Evolutionary conservation across 768 basidiomycete genomes (phyloP).

Genomic region (Ephemerocybe angulata): DNA sequence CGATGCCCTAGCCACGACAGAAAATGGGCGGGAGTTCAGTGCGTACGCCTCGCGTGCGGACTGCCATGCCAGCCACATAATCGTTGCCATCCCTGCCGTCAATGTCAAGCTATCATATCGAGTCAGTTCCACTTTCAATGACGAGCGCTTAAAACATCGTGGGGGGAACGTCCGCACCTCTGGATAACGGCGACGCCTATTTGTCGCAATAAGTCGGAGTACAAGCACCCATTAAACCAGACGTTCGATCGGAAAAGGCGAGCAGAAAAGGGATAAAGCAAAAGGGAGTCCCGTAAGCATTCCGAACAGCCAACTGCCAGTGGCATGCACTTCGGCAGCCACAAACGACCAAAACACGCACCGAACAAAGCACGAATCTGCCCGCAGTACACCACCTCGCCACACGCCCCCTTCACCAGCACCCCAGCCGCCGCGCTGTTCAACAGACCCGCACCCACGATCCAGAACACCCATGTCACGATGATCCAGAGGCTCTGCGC

Average conservation of each 20-base stretch:
- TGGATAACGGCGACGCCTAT: constrained; percentile 42
- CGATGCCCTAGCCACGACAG: constrained; percentile 4
- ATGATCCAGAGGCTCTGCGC: constrained; percentile 58
- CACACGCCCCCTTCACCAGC: constrained; percentile 40
- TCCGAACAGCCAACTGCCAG: no score
- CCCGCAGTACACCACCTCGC: constrained; percentile 46
- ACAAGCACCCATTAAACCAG: no score
- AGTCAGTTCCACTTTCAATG: neutral
- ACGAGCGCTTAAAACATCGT: neutral
- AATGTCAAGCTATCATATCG: constrained; percentile 35
- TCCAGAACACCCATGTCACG: constrained; percentile 59
- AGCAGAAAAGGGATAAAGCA: neutral
- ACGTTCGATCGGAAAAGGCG: no score
- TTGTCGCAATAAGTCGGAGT: neutral
- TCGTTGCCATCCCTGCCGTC: constrained; percentile 43
- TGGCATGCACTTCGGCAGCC: no score
- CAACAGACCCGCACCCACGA: constrained; percentile 50
- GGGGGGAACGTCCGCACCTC: constrained; percentile 32
- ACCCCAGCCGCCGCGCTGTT: constrained; percentile 47
- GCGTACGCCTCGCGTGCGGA: constrained; percentile 36
- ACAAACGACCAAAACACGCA: constrained; percentile 19
- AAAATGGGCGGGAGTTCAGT: constrained; percentile 8
- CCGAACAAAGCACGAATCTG: constrained; percentile 56
- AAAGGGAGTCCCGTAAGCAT: neutral
- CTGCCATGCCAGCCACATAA: constrained; percentile 52